Percentiles rank a stretch among this genome's conserved stretches.
These are phyloP conservation scores for Cryptosporidium sp. DNA, from an alignment of 169 alveolate genomes.

Conservation along the genomic window DNA sequence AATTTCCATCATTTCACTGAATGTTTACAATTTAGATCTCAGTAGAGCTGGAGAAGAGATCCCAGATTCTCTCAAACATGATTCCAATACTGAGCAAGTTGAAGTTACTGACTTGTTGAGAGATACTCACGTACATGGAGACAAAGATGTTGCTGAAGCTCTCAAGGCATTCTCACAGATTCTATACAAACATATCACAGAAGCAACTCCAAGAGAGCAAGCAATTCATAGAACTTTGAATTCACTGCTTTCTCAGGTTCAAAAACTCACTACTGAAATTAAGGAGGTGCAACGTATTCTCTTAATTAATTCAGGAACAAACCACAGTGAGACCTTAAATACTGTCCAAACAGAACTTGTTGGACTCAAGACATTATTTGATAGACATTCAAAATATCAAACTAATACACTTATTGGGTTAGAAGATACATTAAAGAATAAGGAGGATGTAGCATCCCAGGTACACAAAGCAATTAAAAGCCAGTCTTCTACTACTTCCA, in stretches of 20 bases:
- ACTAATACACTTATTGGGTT: constrained; percentile 75
- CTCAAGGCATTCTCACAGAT: constrained; percentile 74
- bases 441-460: constrained; percentile 61
- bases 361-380: constrained; percentile 67
- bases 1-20: constrained; percentile 35
- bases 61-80: constrained; percentile 60
- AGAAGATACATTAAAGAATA: constrained; percentile 63
- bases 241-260: constrained; percentile 74
- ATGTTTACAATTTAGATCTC: constrained; percentile 79
- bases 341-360: constrained; percentile 67
- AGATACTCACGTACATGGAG: constrained; percentile 69
- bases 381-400: constrained; percentile 78
- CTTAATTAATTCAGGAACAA: neutral
- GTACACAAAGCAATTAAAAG: constrained; percentile 77
- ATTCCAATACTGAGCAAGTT: constrained; percentile 9
- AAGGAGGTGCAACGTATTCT: constrained; percentile 76
- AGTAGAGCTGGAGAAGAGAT: constrained; percentile 77
- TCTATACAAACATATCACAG: constrained; percentile 78
- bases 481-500: constrained; percentile 76
- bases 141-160: constrained; percentile 77
- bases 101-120: constrained; percentile 75
- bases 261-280: constrained; percentile 73
- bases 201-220: constrained; percentile 79
- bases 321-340: constrained; percentile 73
- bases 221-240: constrained; percentile 77